Conservation (phyloP, 495 filamentous ascomycete species). For the Talaromyces stipitatus region DNA sequence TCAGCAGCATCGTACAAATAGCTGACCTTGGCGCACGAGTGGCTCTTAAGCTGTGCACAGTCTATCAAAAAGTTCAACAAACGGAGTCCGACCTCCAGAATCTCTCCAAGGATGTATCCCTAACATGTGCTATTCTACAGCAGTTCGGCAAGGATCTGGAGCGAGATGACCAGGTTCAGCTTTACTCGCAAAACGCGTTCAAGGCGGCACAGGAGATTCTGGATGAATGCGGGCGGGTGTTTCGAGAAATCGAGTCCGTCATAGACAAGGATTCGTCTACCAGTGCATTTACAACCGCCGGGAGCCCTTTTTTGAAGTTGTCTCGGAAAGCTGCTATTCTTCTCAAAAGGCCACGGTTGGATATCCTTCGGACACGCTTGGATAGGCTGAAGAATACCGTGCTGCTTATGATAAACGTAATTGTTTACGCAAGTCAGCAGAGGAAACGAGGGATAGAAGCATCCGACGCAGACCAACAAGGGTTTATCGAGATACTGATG, state of each 20-base stretch:
- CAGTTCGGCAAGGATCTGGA: constrained; percentile 21
- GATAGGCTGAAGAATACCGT: constrained; percentile 30
- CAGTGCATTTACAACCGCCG: background rate
- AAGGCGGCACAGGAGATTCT: constrained; percentile 13
- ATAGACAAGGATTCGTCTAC: constrained; percentile 11
- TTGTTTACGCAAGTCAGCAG: constrained; percentile 24
- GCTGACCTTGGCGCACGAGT: constrained; percentile 27
- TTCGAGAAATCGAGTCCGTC: constrained; percentile 20
- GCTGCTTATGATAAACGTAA: constrained; percentile 27
- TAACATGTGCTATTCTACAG: constrained; percentile 23
- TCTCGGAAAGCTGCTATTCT: constrained; percentile 2
- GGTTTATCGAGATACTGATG: background rate
- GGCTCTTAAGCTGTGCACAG: constrained; percentile 26
- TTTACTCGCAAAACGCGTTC: constrained; percentile 20
- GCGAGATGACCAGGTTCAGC: constrained; percentile 13
- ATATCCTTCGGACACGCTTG: constrained; percentile 18
- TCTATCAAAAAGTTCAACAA: constrained; percentile 22
- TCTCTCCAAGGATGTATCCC: constrained; percentile 29
- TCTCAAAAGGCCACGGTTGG: constrained; percentile 17
- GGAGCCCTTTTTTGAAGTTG: background rate
- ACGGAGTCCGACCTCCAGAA: constrained; percentile 20
- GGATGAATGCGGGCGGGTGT: constrained; percentile 17
- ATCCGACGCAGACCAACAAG: background rate
- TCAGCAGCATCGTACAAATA: constrained; percentile 28
- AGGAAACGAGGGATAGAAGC: constrained; percentile 7